Conservation (phyloP, 352 stramenopile genomes). For the Pythium dissimile region DNA sequence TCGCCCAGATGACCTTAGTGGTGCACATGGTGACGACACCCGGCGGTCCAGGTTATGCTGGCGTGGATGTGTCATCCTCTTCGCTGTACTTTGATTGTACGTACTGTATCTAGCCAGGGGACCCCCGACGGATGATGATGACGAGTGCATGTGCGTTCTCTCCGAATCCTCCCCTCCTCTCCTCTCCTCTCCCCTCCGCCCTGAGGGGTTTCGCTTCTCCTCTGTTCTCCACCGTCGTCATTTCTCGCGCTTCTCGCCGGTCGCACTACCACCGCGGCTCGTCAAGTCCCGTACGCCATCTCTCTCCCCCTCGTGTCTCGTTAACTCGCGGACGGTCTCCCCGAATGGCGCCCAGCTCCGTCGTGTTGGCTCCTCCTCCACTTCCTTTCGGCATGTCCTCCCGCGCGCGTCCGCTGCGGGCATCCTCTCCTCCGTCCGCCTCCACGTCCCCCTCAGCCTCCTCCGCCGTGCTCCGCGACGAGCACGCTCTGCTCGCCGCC, state of each 20-base stretch:
- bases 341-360: neutral
- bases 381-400: neutral
- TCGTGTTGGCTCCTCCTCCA: neutral
- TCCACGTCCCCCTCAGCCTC: neutral
- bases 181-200: neutral
- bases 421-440: too few relatives aligned
- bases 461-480: slow-evolving; percentile 9
- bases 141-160: slow-evolving; percentile 11
- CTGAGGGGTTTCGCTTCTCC: neutral
- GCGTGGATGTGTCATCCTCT: slow-evolving; percentile 1
- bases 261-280: too few relatives aligned
- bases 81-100: neutral
- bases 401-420: neutral
- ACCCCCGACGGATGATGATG: slow-evolving; percentile 8
- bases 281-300: too few relatives aligned
- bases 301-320: too few relatives aligned
- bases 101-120: too few relatives aligned
- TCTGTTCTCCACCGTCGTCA: neutral
- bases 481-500: slow-evolving; percentile 20
- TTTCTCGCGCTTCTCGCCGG: neutral
- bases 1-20: slow-evolving; percentile 17
- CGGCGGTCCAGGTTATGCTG: too few relatives aligned
- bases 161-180: neutral
- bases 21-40: slow-evolving; percentile 28
- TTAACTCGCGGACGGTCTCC: neutral